These are phyloP conservation scores for Evernia prunastri DNA, from an alignment of 495 filamentous ascomycete species.

Conservation along the genomic window DNA sequence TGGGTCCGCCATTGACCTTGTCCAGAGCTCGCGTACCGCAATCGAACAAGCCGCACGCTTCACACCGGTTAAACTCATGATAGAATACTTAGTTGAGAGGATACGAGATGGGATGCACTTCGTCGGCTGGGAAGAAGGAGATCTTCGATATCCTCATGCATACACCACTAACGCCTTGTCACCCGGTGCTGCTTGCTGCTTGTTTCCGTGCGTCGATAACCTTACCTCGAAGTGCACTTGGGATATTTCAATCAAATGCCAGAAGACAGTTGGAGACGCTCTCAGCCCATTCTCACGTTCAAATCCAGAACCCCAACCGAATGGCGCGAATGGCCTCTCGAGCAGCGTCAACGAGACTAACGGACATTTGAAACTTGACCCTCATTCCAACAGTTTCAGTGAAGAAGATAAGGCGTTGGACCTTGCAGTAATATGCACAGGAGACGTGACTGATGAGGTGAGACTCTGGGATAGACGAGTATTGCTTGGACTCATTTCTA, in stretches of 20 bases:
- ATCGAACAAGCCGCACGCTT: slow-evolving; percentile 42
- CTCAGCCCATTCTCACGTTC: slow-evolving; percentile 36
- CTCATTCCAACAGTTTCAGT: slow-evolving; percentile 33
- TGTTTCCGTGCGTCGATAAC: slow-evolving; percentile 92
- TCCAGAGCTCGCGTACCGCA: slow-evolving; percentile 31
- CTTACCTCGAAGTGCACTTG: slow-evolving; percentile 69
- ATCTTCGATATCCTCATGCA: slow-evolving; percentile 78
- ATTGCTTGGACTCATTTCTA: slow-evolving; percentile 25
- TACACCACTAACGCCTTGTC: slow-evolving; percentile 77
- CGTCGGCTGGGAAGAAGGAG: slow-evolving; percentile 71
- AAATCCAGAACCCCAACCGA: background rate
- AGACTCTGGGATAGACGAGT: slow-evolving; percentile 14
- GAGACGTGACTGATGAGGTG: slow-evolving; percentile 76
- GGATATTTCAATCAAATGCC: slow-evolving; percentile 80
- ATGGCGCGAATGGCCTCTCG: background rate
- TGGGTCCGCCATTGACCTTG: slow-evolving; percentile 22
- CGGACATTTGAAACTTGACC: slow-evolving; percentile 7
- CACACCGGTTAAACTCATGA: slow-evolving; percentile 50
- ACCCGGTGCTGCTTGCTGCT: slow-evolving; percentile 70
- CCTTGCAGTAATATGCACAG: slow-evolving; percentile 82
- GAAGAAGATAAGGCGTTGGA: slow-evolving; percentile 83
- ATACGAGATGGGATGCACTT: slow-evolving; percentile 86
- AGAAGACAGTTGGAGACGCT: slow-evolving; percentile 79
- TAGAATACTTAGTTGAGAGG: slow-evolving; percentile 68
- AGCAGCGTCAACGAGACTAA: slow-evolving; percentile 14